Conservation (phyloP, 2,329 filamentous ascomycete species). For the Neonectria coccinea region DNA sequence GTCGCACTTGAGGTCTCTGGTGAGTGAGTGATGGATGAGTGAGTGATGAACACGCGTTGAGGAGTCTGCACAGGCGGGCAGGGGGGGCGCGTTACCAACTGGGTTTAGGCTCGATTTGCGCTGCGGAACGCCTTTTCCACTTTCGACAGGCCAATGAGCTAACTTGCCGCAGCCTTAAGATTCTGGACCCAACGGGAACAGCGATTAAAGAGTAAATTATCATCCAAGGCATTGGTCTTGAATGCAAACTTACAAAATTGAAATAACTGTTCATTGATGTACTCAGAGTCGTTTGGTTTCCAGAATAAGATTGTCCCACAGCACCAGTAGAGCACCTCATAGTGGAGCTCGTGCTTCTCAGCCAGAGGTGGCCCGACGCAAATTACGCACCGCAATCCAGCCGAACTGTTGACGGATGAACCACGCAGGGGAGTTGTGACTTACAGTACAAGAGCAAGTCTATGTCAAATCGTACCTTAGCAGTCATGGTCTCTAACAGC, state of each 20-base stretch:
- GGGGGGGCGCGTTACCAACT: constrained; percentile 32
- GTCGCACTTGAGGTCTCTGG: constrained; percentile 32
- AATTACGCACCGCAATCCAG: neutral
- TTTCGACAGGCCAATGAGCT: constrained; percentile 7
- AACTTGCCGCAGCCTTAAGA: neutral
- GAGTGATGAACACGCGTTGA: constrained; percentile 33
- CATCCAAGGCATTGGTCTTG: neutral
- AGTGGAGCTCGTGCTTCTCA: neutral
- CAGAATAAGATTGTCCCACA: neutral
- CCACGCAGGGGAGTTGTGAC: neutral
- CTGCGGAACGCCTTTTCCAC: constrained; percentile 20
- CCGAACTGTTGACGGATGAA: neutral
- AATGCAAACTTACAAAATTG: neutral
- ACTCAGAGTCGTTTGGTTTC: neutral
- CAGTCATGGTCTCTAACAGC: neutral
- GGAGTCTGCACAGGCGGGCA: constrained; percentile 31
- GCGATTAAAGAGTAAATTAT: neutral
- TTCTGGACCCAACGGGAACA: neutral
- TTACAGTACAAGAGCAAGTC: neutral
- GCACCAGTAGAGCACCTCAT: neutral
- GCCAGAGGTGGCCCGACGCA: neutral
- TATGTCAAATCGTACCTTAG: neutral
- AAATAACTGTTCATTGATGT: neutral
- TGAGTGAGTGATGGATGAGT: constrained; percentile 34
- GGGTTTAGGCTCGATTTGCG: constrained; percentile 26